Evolutionary conservation across 2,329 filamentous ascomycete genomes (phyloP).

Genomic region (Drechslerella stenobrocha): DNA sequence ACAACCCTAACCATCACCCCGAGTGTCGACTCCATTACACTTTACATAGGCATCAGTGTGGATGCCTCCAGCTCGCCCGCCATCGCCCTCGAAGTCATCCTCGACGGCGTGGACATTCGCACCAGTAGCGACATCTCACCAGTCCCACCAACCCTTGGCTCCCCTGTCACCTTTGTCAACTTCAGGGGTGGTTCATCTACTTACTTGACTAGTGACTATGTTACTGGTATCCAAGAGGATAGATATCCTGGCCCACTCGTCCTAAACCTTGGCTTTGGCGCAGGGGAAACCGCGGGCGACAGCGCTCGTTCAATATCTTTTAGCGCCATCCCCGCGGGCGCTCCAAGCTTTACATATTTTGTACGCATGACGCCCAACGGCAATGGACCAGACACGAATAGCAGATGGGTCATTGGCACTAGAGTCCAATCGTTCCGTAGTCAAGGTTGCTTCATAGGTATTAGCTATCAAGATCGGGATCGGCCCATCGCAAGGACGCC

Average conservation of each 20-base stretch:
- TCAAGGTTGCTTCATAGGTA: constrained; percentile 4
- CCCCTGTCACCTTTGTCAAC: neutral
- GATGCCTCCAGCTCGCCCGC: neutral
- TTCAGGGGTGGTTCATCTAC: no score
- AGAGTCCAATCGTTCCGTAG: neutral
- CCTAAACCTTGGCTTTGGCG: neutral
- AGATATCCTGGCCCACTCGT: no score
- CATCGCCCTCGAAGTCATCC: neutral
- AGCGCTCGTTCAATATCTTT: constrained; percentile 1
- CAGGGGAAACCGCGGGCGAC: neutral
- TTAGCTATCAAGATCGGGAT: neutral
- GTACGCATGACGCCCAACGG: neutral
- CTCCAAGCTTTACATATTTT: neutral
- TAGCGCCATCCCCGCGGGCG: neutral
- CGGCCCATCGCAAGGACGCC: neutral
- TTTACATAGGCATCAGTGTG: neutral
- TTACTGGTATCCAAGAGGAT: neutral
- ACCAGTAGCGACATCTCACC: neutral
- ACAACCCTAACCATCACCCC: constrained; percentile 1
- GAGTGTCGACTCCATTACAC: neutral
- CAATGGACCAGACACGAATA: neutral
- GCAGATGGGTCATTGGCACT: constrained; percentile 7
- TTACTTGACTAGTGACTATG: neutral
- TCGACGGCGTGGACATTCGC: constrained; percentile 10
- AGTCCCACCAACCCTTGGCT: neutral